A percentile compares a stretch with the other conserved stretches of the same genome.
Conservation (phyloP, 2,329 filamentous ascomycete genomes). For the Didymella pinodella region DNA sequence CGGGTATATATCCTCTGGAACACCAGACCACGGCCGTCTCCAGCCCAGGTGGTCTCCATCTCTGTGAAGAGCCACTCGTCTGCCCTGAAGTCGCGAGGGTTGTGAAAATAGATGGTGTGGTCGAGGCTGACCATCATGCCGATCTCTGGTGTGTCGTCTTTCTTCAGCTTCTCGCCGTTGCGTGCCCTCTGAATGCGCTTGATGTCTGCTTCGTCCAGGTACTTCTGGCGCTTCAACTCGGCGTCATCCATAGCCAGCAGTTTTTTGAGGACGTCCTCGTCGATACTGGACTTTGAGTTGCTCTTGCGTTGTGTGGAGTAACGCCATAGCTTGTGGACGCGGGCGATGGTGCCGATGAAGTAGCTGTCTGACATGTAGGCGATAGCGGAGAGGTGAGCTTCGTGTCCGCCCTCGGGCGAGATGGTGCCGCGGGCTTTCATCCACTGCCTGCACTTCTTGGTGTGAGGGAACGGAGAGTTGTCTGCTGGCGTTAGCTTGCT, state of each 20-base stretch:
- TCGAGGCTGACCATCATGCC: slow-evolving; percentile 89
- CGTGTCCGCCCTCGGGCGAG: slow-evolving; percentile 73
- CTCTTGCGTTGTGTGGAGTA: slow-evolving; percentile 62
- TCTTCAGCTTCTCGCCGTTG: slow-evolving; percentile 55
- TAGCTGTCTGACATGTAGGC: slow-evolving; percentile 93
- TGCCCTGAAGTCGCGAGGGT: slow-evolving; percentile 58
- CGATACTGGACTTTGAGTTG: slow-evolving; percentile 49
- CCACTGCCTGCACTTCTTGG: slow-evolving; percentile 74
- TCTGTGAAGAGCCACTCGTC: slow-evolving; percentile 81
- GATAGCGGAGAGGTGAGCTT: slow-evolving; percentile 84
- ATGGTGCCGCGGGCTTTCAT: slow-evolving; percentile 78
- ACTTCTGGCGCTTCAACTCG: slow-evolving; percentile 52
- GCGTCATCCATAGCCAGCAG: slow-evolving; percentile 56
- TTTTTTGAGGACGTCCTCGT: slow-evolving; percentile 55
- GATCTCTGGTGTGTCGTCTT: slow-evolving; percentile 64
- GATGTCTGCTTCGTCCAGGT: slow-evolving; percentile 62
- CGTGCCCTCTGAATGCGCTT: slow-evolving; percentile 46
- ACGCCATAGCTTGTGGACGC: slow-evolving; percentile 81
- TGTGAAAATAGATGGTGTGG: slow-evolving; percentile 68
- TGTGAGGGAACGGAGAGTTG: slow-evolving; percentile 62
- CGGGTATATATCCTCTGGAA: slow-evolving; percentile 75
- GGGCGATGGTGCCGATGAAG: slow-evolving; percentile 88
- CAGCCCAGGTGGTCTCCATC: slow-evolving; percentile 82
- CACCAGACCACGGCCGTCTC: slow-evolving; percentile 78
- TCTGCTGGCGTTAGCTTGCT: slow-evolving; percentile 43